phyloP scores from a whole-genome alignment of 441 rosid species.

The Jatropha podagrica region DNA sequence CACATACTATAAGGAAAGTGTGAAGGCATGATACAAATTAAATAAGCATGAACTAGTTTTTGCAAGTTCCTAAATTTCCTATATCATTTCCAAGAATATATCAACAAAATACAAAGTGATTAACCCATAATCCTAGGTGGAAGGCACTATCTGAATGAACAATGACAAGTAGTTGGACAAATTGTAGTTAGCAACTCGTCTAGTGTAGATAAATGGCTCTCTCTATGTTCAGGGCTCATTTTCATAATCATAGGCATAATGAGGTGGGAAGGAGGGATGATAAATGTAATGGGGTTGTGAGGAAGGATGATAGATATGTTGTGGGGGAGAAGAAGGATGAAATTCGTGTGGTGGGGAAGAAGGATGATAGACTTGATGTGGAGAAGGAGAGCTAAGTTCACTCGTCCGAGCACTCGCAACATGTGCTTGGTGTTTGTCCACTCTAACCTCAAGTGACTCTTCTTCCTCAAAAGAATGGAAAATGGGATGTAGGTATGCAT shows the following conservation, averaged over 20 bases:
- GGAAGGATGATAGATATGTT: slow-evolving; percentile 36
- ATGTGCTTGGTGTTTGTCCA: slow-evolving; percentile 45
- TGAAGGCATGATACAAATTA: background rate
- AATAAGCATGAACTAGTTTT: background rate
- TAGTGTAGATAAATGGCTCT: background rate
- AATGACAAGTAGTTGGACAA: background rate
- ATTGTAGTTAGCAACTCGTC: slow-evolving; percentile 27
- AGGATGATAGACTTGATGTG: slow-evolving; percentile 29
- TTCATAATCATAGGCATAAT: slow-evolving; percentile 50
- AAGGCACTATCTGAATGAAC: background rate
- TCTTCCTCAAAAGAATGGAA: slow-evolving; percentile 78
- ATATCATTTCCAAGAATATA: background rate
- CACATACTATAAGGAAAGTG: background rate
- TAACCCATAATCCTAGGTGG: background rate
- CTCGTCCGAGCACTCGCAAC: slow-evolving; percentile 32
- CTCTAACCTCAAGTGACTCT: slow-evolving; percentile 48
- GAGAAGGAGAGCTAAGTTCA: slow-evolving; percentile 56
- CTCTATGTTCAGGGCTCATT: slow-evolving; percentile 21
- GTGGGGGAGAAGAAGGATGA: slow-evolving; percentile 36
- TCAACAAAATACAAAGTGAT: background rate
- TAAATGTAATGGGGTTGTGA: slow-evolving; percentile 24
- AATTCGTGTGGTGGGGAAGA: slow-evolving; percentile 29
- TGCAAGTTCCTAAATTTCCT: background rate
- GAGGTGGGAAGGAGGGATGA: slow-evolving; percentile 27
- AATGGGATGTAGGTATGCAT: slow-evolving; percentile 93